These are phyloP conservation scores for Chlorella ohadii DNA, from an alignment of 139 green algal species.

Conservation along the genomic window DNA sequence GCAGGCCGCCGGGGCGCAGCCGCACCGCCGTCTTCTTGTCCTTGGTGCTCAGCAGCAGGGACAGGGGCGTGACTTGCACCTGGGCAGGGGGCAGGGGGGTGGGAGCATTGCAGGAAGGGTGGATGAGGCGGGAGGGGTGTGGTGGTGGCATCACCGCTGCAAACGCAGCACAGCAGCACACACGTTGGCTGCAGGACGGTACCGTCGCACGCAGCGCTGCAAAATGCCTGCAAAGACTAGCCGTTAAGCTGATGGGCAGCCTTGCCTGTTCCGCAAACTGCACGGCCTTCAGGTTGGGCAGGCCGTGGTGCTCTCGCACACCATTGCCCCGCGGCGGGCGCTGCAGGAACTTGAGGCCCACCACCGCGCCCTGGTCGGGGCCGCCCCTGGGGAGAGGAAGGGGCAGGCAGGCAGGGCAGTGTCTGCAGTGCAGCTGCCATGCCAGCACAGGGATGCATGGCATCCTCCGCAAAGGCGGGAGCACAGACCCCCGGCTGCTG, in stretches of 20 bases:
- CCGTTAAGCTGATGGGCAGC: too few species aligned
- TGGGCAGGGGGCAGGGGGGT: background rate
- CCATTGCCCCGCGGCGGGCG: conserved; percentile 40
- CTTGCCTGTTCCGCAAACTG: conserved; percentile 52
- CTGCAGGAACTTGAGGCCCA: conserved; percentile 48
- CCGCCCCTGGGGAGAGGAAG: too few species aligned
- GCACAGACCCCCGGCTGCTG: too few species aligned
- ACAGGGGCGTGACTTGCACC: conserved; percentile 20
- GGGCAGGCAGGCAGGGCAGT: too few species aligned
- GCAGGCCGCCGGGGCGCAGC: conserved; percentile 2
- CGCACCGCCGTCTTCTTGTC: conserved; percentile 47
- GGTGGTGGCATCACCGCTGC: too few species aligned
- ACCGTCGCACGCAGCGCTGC: too few species aligned
- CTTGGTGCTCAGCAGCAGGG: conserved; percentile 43
- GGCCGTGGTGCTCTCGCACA: conserved; percentile 38
- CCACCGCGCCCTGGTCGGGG: background rate
- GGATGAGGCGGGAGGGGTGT: background rate
- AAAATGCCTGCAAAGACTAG: too few species aligned
- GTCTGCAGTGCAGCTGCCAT: too few species aligned
- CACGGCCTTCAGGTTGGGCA: conserved; percentile 31
- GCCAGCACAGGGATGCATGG: too few species aligned
- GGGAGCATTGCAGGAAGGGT: background rate
- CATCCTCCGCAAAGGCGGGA: too few species aligned
- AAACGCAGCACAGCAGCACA: too few species aligned
- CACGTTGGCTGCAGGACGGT: too few species aligned